Evolutionary conservation across 306 rosid species (phyloP).

Genomic region (Medicago ruthenica): DNA sequence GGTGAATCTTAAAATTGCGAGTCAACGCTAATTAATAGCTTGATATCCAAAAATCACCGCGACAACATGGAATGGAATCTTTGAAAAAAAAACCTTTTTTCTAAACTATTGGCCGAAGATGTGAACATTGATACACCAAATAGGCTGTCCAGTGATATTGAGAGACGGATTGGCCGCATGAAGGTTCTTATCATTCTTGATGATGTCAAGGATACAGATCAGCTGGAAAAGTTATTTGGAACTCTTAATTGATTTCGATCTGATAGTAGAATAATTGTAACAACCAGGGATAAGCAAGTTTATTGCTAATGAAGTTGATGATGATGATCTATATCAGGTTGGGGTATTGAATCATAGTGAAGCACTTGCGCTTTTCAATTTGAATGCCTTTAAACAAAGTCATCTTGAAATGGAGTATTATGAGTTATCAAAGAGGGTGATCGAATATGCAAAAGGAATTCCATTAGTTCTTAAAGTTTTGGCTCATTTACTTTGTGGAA

Average conservation of each 20-base stretch:
- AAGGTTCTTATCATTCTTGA: conserved; percentile 18
- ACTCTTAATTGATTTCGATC: not conserved
- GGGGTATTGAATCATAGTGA: not conserved
- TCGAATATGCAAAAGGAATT: conserved; percentile 22
- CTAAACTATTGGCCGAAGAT: too few relatives aligned
- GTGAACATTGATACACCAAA: too few relatives aligned
- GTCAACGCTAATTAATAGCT: too few relatives aligned
- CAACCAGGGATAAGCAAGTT: not conserved
- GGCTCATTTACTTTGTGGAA: conserved; percentile 9
- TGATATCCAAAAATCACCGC: too few relatives aligned
- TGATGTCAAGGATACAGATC: conserved; percentile 27
- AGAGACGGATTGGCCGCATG: not conserved
- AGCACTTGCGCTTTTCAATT: not conserved
- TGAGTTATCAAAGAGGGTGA: conserved; percentile 10
- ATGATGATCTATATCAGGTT: not conserved
- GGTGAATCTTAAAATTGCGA: too few relatives aligned
- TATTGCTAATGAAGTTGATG: not conserved
- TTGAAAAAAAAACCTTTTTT: too few relatives aligned
- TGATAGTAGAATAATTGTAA: not conserved
- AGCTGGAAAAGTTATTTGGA: conserved; percentile 23
- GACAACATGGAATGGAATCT: too few relatives aligned
- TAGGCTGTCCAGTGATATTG: too few relatives aligned
- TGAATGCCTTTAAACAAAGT: not conserved
- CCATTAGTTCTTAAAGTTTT: conserved; percentile 16
- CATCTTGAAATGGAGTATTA: not conserved